phyloP scores from a whole-genome alignment of 2,329 filamentous ascomycete genomes.

The Paraphaeosphaeria minitans region DNA sequence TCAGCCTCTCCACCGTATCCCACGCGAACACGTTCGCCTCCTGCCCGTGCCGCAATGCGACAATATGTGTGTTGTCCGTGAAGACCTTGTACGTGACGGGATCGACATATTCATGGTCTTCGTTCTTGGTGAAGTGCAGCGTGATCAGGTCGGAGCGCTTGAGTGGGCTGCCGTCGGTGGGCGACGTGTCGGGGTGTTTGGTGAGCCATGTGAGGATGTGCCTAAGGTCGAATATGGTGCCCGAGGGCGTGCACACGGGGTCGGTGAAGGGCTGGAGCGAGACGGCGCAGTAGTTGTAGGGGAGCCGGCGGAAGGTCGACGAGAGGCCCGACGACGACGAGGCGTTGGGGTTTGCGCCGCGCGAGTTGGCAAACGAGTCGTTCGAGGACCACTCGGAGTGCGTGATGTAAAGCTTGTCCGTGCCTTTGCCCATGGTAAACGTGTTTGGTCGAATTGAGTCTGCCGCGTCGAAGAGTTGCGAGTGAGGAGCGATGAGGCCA shows the following conservation, averaged over 20 bases:
- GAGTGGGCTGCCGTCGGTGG: slow-evolving; percentile 79
- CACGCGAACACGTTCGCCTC: slow-evolving; percentile 94
- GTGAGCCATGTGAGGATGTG: slow-evolving; percentile 94
- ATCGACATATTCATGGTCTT: slow-evolving; percentile 88
- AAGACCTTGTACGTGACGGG: slow-evolving; percentile 97
- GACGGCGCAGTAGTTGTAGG: slow-evolving; percentile 97
- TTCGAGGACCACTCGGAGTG: slow-evolving; percentile 97
- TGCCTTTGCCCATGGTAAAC: slow-evolving; percentile 45
- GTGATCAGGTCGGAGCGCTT: slow-evolving; percentile 84
- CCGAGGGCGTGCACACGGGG: slow-evolving; percentile 85
- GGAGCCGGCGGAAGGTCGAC: slow-evolving; percentile 80
- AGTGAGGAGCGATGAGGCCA: neutral
- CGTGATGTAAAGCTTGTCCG: slow-evolving; percentile 69
- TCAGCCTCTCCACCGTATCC: slow-evolving; percentile 93
- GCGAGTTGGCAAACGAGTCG: slow-evolving; percentile 84
- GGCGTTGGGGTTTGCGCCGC: slow-evolving; percentile 67
- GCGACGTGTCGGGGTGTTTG: slow-evolving; percentile 91
- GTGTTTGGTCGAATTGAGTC: neutral
- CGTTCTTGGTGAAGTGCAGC: slow-evolving; percentile 89
- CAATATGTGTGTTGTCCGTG: slow-evolving; percentile 96
- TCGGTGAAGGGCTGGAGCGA: slow-evolving; percentile 94
- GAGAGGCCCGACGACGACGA: slow-evolving; percentile 55
- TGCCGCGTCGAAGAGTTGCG: slow-evolving; percentile 2
- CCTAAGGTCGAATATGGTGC: slow-evolving; percentile 93
- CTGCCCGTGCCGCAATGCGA: slow-evolving; percentile 69